Evolutionary conservation across 345 rosid genomes (phyloP).

Genomic region (Psidium friedrichsthalianum): DNA sequence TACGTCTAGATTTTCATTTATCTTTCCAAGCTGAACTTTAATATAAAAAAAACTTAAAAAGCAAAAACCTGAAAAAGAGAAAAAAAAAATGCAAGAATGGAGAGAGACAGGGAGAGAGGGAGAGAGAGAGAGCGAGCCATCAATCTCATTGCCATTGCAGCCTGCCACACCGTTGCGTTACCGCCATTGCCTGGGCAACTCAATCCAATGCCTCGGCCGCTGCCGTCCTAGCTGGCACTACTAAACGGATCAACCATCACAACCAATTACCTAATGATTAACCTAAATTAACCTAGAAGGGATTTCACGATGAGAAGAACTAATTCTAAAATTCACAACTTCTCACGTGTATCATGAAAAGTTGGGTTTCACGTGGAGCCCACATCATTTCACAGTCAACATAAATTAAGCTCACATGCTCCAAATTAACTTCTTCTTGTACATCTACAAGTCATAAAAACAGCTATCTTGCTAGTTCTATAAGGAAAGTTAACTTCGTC

Average conservation of each 20-base stretch:
- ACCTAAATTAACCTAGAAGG: neutral
- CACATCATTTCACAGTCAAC: too few relatives aligned
- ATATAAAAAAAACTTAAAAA: neutral
- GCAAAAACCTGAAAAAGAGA: neutral
- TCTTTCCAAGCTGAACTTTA: too few relatives aligned
- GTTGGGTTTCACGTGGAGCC: neutral
- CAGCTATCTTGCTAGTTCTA: too few relatives aligned
- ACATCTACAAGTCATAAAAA: too few relatives aligned
- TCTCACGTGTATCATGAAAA: rapidly evolving
- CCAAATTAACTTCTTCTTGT: too few relatives aligned
- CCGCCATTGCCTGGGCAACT: neutral
- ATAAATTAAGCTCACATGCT: too few relatives aligned
- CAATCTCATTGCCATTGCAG: rapidly evolving
- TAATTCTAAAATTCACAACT: neutral
- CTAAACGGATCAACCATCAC: neutral
- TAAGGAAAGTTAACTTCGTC: too few relatives aligned
- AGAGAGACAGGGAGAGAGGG: neutral
- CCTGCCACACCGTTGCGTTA: neutral
- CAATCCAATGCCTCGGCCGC: neutral
- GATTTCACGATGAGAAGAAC: neutral
- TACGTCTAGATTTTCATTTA: neutral
- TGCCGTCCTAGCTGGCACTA: neutral
- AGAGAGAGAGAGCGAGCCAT: neutral
- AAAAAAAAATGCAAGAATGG: neutral
- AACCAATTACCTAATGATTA: neutral